Base-by-base conservation (phyloP, 352 stramenopile genomes). In the Phytopythium kandeliae region DNA sequence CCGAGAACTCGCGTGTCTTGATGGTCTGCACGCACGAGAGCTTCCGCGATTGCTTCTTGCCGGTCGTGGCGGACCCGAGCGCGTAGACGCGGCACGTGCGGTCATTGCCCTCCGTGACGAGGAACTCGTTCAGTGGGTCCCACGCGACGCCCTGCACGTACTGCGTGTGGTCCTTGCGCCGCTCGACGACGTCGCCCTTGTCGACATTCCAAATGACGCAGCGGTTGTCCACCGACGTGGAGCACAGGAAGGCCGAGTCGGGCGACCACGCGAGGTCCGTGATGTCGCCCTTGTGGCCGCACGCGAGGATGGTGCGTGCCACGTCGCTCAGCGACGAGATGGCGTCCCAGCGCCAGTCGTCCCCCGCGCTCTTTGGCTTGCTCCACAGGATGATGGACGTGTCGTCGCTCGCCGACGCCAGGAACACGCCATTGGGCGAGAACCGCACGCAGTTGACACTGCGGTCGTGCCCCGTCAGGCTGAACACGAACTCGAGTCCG, bases 141-240 rank as follows among this genome's bases (percentile, higher is more conserved):
- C 92, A 98, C 2, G 89, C 75, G n/a, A 97, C 94, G 36, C 96
- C 96, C 67, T 98, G 95, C 42, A 98, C 92, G 68, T 97, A 99
- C 62, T 98, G 87, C 37, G 76, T 95, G 65, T 99, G 96, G 66
- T 99, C 95, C 47, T 90, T 82, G 71, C 89, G 63, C 30, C 71
- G 65, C 71, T 93, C 91, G 57, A 93, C 62, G 65, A 95, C 61
- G 48, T 90, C 65, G 35, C 74, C 73, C 30, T 76, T 88, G 33
- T 81, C 68, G 9, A 85, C 65, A 72, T 97, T 86, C 74, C 81
- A 97, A 40, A 98, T 86, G 13, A 92, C 74, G 11, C 85, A 81
- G 35, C 81, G 85, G 55, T 97, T 96, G 74, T 98, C 95, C 10
- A 98, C 83, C 3, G 86, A 97, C 15, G 85, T 93, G 8, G 94